These are phyloP conservation scores for Pseudozyma flocculosa DNA, from an alignment of 1,284 basidiomycete species.

Conservation along the genomic window DNA sequence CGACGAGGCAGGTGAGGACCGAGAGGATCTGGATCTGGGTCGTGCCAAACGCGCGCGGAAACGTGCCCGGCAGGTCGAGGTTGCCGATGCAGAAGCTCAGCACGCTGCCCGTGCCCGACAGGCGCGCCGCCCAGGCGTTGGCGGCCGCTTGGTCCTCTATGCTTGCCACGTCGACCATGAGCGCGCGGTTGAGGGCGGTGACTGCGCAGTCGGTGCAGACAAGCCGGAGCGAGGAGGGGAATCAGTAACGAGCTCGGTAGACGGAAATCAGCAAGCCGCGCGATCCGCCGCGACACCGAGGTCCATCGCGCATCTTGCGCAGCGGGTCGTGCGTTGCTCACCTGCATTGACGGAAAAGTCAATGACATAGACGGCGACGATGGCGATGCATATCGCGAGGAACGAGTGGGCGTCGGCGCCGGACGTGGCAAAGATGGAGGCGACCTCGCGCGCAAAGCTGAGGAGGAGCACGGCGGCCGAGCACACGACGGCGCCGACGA, in stretches of 20 bases:
- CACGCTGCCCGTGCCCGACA: slow-evolving; percentile 61
- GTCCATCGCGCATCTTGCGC: too few relatives aligned
- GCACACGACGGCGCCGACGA: slow-evolving; percentile 46
- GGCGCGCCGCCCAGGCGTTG: slow-evolving; percentile 91
- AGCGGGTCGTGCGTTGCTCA: too few relatives aligned
- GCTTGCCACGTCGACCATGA: slow-evolving; percentile 68
- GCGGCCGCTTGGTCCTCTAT: slow-evolving; percentile 75
- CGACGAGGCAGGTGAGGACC: slow-evolving; percentile 26
- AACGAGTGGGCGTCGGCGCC: slow-evolving; percentile 11
- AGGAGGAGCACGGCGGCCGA: slow-evolving; percentile 52
- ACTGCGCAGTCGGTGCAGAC: slow-evolving; percentile 60
- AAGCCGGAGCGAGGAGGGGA: too few relatives aligned
- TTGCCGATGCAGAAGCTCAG: slow-evolving; percentile 53
- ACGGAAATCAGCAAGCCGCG: too few relatives aligned
- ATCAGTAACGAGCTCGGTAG: too few relatives aligned
- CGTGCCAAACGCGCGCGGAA: slow-evolving; percentile 20
- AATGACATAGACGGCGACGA: slow-evolving; percentile 81
- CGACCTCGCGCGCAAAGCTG: slow-evolving; percentile 54
- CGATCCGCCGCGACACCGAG: too few relatives aligned
- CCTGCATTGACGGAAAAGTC: slow-evolving; percentile 88
- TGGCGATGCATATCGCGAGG: slow-evolving; percentile 75
- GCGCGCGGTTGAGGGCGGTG: slow-evolving; percentile 77
- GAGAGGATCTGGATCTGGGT: slow-evolving; percentile 39
- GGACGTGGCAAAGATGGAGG: slow-evolving; percentile 16
- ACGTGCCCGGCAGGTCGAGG: slow-evolving; percentile 33